Evolutionary conservation across 352 stramenopile species (phyloP).

Genomic region (Pythium volutum): DNA sequence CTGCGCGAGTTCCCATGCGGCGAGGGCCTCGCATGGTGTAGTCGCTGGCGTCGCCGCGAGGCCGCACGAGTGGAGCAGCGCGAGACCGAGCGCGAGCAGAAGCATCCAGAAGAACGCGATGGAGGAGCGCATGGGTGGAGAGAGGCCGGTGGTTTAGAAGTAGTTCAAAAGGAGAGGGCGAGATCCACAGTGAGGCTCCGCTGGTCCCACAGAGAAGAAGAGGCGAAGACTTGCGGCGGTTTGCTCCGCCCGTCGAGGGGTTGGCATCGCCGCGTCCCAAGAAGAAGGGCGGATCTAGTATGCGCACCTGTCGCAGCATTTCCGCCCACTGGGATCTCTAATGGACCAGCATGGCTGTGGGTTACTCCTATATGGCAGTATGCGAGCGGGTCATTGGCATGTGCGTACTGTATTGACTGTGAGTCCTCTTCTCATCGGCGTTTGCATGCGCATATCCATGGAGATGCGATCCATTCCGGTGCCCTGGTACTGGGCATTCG

Average conservation of each 20-base stretch:
- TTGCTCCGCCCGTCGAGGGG: neutral
- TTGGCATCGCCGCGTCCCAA: slow-evolving; percentile 2
- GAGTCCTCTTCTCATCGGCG: too few species aligned
- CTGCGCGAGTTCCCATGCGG: slow-evolving; percentile 13
- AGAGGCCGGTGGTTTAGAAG: neutral
- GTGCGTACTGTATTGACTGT: too few species aligned
- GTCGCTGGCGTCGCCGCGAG: neutral
- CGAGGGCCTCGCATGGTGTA: slow-evolving; percentile 5
- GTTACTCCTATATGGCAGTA: neutral
- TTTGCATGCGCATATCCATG: neutral
- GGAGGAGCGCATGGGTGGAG: slow-evolving; percentile 3
- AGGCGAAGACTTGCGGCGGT: neutral
- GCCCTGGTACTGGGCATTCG: neutral
- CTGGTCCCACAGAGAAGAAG: neutral
- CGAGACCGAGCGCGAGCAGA: neutral
- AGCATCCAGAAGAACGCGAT: slow-evolving; percentile 3
- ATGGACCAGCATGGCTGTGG: too few species aligned
- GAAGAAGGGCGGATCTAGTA: neutral
- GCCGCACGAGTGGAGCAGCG: neutral
- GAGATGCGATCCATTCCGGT: neutral
- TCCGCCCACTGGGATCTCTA: neutral
- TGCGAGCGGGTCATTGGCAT: too few species aligned
- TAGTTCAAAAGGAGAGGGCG: neutral
- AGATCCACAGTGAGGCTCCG: neutral
- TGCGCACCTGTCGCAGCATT: slow-evolving; percentile 6